Evolutionary conservation across 176 grass and related monocot genomes (phyloP).

Genomic region (Chrysopogon serrulatus): DNA sequence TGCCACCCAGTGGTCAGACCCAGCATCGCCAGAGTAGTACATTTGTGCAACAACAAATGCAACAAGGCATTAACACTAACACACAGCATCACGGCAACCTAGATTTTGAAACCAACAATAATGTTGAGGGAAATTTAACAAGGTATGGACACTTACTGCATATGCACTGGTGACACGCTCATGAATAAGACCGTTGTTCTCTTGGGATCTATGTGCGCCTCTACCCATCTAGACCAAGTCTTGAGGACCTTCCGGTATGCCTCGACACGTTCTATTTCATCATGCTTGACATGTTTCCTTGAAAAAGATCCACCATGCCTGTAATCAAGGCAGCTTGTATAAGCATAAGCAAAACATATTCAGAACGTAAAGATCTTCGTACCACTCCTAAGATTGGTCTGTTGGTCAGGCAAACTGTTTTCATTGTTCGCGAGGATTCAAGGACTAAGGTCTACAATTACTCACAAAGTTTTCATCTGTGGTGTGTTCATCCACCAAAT

Average conservation of each 20-base stretch:
- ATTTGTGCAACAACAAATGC: background rate
- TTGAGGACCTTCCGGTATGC: conserved; percentile 63
- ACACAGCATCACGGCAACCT: background rate
- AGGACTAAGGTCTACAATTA: conserved; percentile 5
- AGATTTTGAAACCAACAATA: background rate
- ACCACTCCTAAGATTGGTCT: background rate
- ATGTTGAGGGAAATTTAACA: background rate
- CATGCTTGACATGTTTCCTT: conserved; percentile 54
- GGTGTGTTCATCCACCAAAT: conserved; percentile 88
- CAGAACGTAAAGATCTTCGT: background rate
- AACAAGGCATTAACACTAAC: background rate
- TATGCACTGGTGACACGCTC: conserved; percentile 82
- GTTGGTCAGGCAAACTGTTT: background rate
- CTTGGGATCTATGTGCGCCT: conserved; percentile 60
- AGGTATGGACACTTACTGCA: conserved; percentile 47
- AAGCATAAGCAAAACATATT: background rate
- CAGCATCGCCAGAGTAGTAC: background rate
- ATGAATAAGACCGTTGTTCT: conserved; percentile 79
- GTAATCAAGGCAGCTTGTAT: conserved; percentile 18
- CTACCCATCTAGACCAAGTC: conserved; percentile 91
- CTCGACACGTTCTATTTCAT: conserved; percentile 54
- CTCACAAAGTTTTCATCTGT: conserved; percentile 70
- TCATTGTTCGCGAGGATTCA: background rate
- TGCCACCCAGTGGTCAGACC: background rate
- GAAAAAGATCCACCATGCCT: conserved; percentile 58